phyloP scores from a whole-genome alignment of 2,329 filamentous ascomycete species.

The Raffaelea arxii region DNA sequence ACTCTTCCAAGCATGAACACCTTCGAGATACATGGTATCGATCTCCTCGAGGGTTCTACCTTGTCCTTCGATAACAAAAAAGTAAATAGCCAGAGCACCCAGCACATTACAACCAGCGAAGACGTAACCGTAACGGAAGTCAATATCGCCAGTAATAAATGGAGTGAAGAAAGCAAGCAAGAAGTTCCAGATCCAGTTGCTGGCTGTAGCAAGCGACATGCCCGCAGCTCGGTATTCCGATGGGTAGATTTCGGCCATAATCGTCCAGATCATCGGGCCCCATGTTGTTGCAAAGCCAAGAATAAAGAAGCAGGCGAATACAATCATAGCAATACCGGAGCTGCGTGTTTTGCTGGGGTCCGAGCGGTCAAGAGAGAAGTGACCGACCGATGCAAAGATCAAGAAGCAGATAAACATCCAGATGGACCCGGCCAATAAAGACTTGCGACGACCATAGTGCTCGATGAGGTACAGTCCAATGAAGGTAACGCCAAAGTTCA shows the following conservation, averaged over 20 bases:
- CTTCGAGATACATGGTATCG: constrained; percentile 42
- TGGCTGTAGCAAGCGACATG: constrained; percentile 19
- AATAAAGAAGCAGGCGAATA: constrained; percentile 66
- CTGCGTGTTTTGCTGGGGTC: constrained; percentile 23
- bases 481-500: constrained; percentile 46
- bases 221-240: constrained; percentile 13
- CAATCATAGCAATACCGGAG: constrained; percentile 58
- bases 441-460: constrained; percentile 56
- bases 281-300: constrained; percentile 49
- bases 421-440: constrained; percentile 53
- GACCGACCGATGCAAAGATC: constrained; percentile 51
- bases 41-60: no score
- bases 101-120: constrained; percentile 4
- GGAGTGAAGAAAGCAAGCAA: constrained; percentile 21
- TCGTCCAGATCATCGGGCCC: constrained; percentile 15
- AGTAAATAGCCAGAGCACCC: constrained; percentile 36
- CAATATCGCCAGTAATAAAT: constrained; percentile 46
- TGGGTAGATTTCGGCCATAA: constrained; percentile 14
- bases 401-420: constrained; percentile 60
- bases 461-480: constrained; percentile 60
- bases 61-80: constrained; percentile 79
- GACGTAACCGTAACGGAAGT: constrained; percentile 61
- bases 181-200: constrained; percentile 54
- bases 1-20: constrained; percentile 7
- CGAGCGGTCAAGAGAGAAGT: constrained; percentile 27